Evolutionary conservation across 495 filamentous ascomycete species (phyloP), one percentile per base, ranked within the genome.

Genomic region (Pseudoneurospora amorphoporcata): DNA sequence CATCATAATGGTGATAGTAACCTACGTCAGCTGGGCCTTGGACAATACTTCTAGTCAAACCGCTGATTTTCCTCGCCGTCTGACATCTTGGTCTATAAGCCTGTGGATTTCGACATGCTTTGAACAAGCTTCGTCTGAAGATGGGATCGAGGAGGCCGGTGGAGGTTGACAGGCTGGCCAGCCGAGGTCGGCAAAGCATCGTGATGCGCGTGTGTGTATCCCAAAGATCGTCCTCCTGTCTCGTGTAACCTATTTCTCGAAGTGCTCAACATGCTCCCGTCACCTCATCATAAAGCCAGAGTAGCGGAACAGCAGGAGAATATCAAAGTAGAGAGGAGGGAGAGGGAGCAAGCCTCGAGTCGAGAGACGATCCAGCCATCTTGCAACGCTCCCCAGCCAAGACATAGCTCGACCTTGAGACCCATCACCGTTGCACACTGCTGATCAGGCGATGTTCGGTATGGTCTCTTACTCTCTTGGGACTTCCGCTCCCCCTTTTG

Each of bases 21-120:
- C 65, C 16, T 73, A 75, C 73, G n/a, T 75, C 32, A 5, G 38
- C 9, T 17, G 61, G 73, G 14, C 73, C 73, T 53, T 58, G 45
- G 41, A 16, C 69, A n/a, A 74, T 47, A 12, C 73, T 74, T 19
- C 16, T 35, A 38, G 58, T 69, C 47, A 73, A 71, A 16, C 68
- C 68, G 29, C 72, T 65, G 69, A 53, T 61, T 40, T 16, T 17
- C 70, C 70, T 45, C 32, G 39, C 70, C 29, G 35, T 38, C 35
- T 65, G 70, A 16, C 53, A 65, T 35, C 12, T 65, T 35, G 29
- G 53, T 35, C 53, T 65, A 65, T 17, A 35, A 35, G 53, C 29
- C 23, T 32, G 53, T 32, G 53, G 14, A 37, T 65, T 35, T 65
- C 29, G 53, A 29, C 53, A 65, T 65, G 53, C 53, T 17, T 65